Base-by-base conservation (phyloP, 768 basidiomycete genomes). In the Boletus tomentosulus region DNA sequence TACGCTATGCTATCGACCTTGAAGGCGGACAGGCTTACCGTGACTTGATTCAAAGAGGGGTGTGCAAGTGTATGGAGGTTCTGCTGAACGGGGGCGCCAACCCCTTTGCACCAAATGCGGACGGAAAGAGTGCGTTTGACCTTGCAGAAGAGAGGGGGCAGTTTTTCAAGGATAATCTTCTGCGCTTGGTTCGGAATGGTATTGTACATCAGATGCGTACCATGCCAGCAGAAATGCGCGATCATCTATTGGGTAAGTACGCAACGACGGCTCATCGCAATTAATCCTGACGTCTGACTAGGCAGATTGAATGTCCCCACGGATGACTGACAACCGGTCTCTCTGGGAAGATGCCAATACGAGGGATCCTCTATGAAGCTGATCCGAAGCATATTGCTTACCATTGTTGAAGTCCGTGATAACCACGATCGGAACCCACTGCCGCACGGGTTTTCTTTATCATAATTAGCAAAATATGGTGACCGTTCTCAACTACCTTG, bases 311-410 rank as follows among this genome's bases (percentile, higher is more conserved):
- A 37, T 16, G 35, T 11, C 31, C 12, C 31, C 31, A 11, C 4
- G 31, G 31, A 11, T 12, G 33, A 34, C 31, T 33, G 31, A 33
- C 3, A 34, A 34, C 33, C 12, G 3, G 12, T 34, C 33, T 6
- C 33, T 1, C 11, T 34, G 2, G 12, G 13, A 34, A 13, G 3
- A 81, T 83, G 37, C 16, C 8, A 38, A 16, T 3, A n/a, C 9
- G 37, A 37, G 16, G 15, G 7, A 37, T n/a, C 16, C 6, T 37
- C 35, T 3, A 37, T 37, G 13, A 3, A 37, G 35, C 34, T 35
- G 34, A 35, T 6, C 33, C 12, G 33, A 33, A 35, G 13, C 13
- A 15, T 13, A 35, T 35, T 10, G 7, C 30, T 12, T 15, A 37
- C 16, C 35, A 16, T 37, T n/a, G 15, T n/a, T 37, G 16, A 37